Evolutionary conservation across 106 monocot genomes (phyloP).

Genomic region (Chionographis japonica): DNA sequence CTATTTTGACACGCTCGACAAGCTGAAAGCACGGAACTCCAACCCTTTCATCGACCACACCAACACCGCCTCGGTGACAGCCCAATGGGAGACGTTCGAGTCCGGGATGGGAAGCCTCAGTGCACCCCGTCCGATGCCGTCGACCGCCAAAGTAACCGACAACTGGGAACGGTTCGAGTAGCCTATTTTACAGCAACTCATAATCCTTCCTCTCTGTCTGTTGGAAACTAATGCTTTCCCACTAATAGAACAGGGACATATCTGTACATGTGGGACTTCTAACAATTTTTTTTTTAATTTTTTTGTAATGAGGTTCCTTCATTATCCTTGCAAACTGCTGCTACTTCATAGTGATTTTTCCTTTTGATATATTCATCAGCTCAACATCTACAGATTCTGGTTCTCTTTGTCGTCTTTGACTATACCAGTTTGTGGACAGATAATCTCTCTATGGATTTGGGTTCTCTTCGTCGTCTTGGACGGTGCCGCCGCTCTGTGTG

Average conservation of each 20-base stretch:
- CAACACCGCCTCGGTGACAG: slow-evolving; percentile 34
- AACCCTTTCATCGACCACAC: slow-evolving; percentile 34
- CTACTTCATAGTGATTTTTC: too few relatives aligned
- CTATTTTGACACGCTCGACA: slow-evolving; percentile 63
- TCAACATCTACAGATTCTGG: not conserved
- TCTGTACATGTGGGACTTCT: not conserved
- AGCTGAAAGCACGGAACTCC: slow-evolving; percentile 59
- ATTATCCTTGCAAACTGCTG: too few relatives aligned
- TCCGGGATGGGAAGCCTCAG: slow-evolving; percentile 53
- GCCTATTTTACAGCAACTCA: not conserved
- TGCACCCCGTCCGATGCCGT: slow-evolving; percentile 35
- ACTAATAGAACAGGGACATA: too few relatives aligned
- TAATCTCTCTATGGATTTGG: not conserved
- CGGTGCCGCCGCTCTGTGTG: too few relatives aligned
- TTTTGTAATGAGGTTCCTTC: too few relatives aligned
- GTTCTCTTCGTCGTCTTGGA: too few relatives aligned
- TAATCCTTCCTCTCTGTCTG: too few relatives aligned
- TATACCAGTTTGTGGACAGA: not conserved
- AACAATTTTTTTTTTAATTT: too few relatives aligned
- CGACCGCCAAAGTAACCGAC: slow-evolving; percentile 31
- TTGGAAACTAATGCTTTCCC: too few relatives aligned
- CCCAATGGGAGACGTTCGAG: slow-evolving; percentile 67
- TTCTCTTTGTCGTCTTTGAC: slow-evolving; percentile 3
- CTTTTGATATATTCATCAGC: not conserved
- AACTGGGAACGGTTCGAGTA: slow-evolving; percentile 79